Evolutionary conservation across 1,284 basidiomycete genomes (phyloP), one percentile per base, ranked within the genome.

Genomic region (Trametes hirsuta): DNA sequence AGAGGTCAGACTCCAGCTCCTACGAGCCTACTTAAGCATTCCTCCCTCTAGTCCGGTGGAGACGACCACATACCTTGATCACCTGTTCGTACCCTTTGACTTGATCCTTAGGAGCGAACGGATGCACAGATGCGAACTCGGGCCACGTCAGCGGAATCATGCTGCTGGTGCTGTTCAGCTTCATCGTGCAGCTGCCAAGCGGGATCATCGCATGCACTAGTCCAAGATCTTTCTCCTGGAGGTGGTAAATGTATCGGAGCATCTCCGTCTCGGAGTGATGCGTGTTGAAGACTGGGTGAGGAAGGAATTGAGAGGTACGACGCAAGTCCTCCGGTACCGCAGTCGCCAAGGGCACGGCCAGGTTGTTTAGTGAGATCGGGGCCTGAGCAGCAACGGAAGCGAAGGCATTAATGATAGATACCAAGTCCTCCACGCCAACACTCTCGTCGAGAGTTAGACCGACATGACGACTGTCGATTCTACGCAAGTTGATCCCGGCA

Each of bases 201-300:
- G 97, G 93, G 69, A 98, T 98, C 95, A 98, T 98, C 41, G 94
- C 88, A 74, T 99, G 96, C 6, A 93, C 91, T 37, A 99, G 89
- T 35, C 94, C 93, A 58, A 98, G 85, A 74, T 99, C 97, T 80
- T 98, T 98, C 57, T 88, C 88, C 68, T 97, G 94, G 47, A 99
- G 85, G 68, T 94, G 89, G 78, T 95, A 88, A 74, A 99, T 94
- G 78, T 98, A 98, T 47, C 95, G 93, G 51, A 99, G 81, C 91
- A 99, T 94, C 79, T 98, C 94, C 1, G 97, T 98, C 81, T 99
- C 97, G 8, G 94, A 97, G 74, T 97, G 96, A 73, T 98, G 92
- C 54, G 88, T 86, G 79, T 95, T 95, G 81, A 98, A 99, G 47
- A 98, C 93, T 0, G 91, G 84, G 74, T 99, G 94, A 3, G 86